Conservation (phyloP, 202 grass and related monocot species). For the Dendrocalamus latiflorus region DNA sequence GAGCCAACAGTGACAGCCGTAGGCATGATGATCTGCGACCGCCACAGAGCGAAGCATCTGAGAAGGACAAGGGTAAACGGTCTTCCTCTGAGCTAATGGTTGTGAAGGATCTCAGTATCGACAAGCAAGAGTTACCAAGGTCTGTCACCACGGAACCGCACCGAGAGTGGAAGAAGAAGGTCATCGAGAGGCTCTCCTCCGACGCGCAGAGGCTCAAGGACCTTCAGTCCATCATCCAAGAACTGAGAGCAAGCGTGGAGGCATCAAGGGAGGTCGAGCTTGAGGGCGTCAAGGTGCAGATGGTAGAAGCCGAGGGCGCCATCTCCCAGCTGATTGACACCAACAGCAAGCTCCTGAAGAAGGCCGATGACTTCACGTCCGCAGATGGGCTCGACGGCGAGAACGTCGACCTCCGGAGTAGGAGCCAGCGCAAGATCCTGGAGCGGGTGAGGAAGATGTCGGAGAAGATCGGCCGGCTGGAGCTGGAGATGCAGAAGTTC, state of each 20-base stretch:
- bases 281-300: constrained; percentile 43
- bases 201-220: constrained; percentile 59
- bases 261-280: constrained; percentile 38
- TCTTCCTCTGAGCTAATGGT: constrained; percentile 39
- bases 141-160: constrained; percentile 14
- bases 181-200: constrained; percentile 59
- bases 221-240: constrained; percentile 56
- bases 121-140: constrained; percentile 57
- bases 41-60: constrained; percentile 52
- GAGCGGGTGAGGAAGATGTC: constrained; percentile 67
- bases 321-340: constrained; percentile 74
- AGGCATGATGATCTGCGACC: constrained; percentile 40
- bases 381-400: neutral
- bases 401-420: constrained; percentile 42
- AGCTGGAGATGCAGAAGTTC: constrained; percentile 71
- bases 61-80: constrained; percentile 42
- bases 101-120: constrained; percentile 67
- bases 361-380: constrained; percentile 56
- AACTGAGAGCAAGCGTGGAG: constrained; percentile 50
- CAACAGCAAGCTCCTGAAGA: constrained; percentile 67
- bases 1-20: constrained; percentile 8
- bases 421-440: constrained; percentile 74
- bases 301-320: constrained; percentile 60
- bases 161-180: constrained; percentile 77
- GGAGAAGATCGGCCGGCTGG: constrained; percentile 76